A percentile compares a stretch with the other conserved stretches of the same genome.
Conservation (phyloP, 2,329 filamentous ascomycete genomes). For the Alternaria gaisen region DNA sequence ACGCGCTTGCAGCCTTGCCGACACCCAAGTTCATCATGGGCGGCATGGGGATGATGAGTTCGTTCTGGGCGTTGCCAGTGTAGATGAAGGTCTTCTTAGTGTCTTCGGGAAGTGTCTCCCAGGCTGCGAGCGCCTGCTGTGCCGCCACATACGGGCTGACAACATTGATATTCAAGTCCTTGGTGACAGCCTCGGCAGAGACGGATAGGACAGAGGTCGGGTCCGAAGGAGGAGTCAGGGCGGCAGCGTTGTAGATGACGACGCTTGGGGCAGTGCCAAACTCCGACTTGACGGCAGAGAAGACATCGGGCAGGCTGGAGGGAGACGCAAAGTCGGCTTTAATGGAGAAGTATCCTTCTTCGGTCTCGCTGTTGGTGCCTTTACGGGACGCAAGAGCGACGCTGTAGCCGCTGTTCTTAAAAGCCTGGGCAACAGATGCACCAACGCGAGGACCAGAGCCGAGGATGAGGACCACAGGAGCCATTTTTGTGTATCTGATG, state of each 20-base stretch:
- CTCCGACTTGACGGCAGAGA: neutral
- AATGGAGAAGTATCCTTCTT: neutral
- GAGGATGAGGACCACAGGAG: neutral
- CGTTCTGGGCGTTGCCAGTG: neutral
- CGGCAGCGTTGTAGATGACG: neutral
- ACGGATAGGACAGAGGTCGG: neutral
- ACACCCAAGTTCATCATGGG: neutral
- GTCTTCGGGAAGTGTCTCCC: neutral
- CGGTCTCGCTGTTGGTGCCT: neutral
- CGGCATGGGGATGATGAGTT: neutral
- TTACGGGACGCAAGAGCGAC: neutral
- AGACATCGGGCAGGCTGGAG: neutral
- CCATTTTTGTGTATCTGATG: neutral
- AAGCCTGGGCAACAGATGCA: neutral
- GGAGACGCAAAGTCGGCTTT: neutral
- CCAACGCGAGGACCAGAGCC: neutral
- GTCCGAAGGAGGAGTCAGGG: neutral
- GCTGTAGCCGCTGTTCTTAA: neutral
- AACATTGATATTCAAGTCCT: neutral
- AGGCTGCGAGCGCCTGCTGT: neutral
- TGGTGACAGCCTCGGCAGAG: neutral
- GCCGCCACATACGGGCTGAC: neutral
- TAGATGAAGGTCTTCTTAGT: neutral
- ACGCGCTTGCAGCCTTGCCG: neutral
- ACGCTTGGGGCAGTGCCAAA: neutral